Evolutionary conservation across 31 red algal species (phyloP).

Genomic region (Bonnemaisonia californica): DNA sequence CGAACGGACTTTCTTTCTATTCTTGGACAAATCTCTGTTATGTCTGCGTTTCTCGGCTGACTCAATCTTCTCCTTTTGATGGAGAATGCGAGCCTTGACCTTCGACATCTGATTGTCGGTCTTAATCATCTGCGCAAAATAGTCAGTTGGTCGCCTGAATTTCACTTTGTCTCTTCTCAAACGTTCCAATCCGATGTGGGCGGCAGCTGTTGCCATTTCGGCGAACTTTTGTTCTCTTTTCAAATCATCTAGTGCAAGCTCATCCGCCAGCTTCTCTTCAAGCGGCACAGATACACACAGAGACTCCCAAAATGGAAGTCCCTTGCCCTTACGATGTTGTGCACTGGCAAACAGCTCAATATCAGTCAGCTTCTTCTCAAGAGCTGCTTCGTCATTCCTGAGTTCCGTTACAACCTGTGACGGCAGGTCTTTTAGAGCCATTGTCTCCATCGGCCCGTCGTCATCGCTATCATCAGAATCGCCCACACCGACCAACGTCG

Average conservation of each 20-base stretch:
- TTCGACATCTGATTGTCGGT: conserved; percentile 88
- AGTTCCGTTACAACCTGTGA: conserved; percentile 24
- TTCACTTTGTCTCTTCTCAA: conserved; percentile 56
- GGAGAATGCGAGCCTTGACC: conserved; percentile 71
- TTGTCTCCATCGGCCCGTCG: conserved; percentile 33
- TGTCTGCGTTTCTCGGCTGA: conserved; percentile 71
- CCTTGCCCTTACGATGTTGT: background rate
- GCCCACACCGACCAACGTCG: background rate
- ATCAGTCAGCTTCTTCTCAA: conserved; percentile 65
- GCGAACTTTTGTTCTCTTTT: conserved; percentile 77
- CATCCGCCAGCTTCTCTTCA: conserved; percentile 38
- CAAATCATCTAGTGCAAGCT: conserved; percentile 82
- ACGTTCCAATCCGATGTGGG: conserved; percentile 48
- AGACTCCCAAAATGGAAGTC: conserved; percentile 61
- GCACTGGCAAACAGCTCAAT: conserved; percentile 39
- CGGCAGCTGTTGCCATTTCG: conserved; percentile 57
- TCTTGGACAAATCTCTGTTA: conserved; percentile 75
- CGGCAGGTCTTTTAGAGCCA: conserved; percentile 43
- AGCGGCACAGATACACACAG: conserved; percentile 50
- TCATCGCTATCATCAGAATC: conserved; percentile 24
- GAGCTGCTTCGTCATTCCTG: conserved; percentile 56
- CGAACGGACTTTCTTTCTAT: conserved; percentile 63
- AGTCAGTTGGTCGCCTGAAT: conserved; percentile 88
- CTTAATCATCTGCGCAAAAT: conserved; percentile 99
- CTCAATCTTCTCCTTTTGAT: conserved; percentile 78